Evolutionary conservation across 2,329 filamentous ascomycete species (phyloP), one percentile per base, ranked within the genome.

Genomic region (Fusarium nanum): DNA sequence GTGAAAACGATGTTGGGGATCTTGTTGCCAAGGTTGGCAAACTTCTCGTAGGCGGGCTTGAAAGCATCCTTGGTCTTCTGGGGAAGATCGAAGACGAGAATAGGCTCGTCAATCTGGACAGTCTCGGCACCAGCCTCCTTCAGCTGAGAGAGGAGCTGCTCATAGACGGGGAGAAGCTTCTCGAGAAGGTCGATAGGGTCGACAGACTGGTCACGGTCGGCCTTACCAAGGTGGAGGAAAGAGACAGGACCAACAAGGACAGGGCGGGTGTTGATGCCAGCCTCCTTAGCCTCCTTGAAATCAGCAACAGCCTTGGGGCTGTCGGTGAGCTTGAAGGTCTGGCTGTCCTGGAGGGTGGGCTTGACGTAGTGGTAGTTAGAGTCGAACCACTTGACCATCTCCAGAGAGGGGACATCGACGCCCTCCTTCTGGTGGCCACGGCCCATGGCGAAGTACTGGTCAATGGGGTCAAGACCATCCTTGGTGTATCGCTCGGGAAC

Each of bases 321-420:
- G 76, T 89, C 85, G 69, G 87, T 84, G 70, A 99, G 93, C 85
- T 92, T 94, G 91, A 99, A 99, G 80, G 88, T 91, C 89, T 99
- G 96, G 88, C 93, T 92, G 86, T 98, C 91, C 85, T 98, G 94
- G 75, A 99, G 90, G 70, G 96, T 98, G 73, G 96, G 96, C 91
- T 98, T 98, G 86, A 98, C 96, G 84, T 99, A 99, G 89, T 98
- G 96, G 91, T 99, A 99, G 92, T 99, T 99, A 74, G 94, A 97
- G 89, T 99, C 96, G 82, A 99, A 99, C 96, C 96, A 99, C 89
- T 99, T 99, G 78, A 99, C 96, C 96, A 99, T 99, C 89, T 99
- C 96, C 84, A 97, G 87, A 79, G 88, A 89, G 76, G 95, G 93
- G 74, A 98, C 96, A 83, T 99, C 96, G 77, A 98, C 88, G 83